Conservation (phyloP, 176 grass and related monocot species). For the Typha latifolia region DNA sequence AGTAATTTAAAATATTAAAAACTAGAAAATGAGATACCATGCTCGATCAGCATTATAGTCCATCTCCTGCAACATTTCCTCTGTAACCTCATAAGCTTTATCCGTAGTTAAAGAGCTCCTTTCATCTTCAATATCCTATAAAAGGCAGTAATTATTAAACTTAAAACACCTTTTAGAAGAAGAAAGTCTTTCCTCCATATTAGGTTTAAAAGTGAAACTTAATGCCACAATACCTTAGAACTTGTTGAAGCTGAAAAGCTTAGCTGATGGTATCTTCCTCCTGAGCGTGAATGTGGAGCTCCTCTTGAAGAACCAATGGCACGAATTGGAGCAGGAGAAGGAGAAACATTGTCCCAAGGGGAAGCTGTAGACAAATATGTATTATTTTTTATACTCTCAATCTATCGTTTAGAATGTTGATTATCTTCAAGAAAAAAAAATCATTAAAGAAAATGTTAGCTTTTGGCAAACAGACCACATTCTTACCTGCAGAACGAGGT, state of each 20-base stretch:
- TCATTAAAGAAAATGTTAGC: background rate
- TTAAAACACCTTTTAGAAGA: conserved; percentile 4
- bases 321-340: conserved; percentile 72
- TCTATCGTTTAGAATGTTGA: conserved; percentile 2
- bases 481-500: conserved; percentile 45
- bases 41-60: conserved; percentile 88
- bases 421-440: conserved; percentile 7
- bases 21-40: conserved; percentile 47
- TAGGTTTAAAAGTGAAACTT: background rate
- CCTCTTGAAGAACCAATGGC: conserved; percentile 81
- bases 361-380: conserved; percentile 41
- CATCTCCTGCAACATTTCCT: conserved; percentile 96
- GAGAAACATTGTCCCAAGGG: conserved; percentile 69
- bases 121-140: conserved; percentile 46
- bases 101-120: conserved; percentile 53
- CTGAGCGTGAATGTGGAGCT: conserved; percentile 42
- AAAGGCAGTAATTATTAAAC: conserved; percentile 17
- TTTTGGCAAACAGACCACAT: background rate
- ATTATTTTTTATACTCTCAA: background rate
- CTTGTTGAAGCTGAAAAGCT: conserved; percentile 34
- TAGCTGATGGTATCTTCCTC: conserved; percentile 62
- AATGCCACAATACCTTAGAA: conserved; percentile 45
- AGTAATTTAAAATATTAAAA: conserved; percentile 5
- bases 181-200: no score
- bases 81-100: conserved; percentile 54